Evolutionary conservation across 148 eudicot species (phyloP).

Genomic region (Dianthus caryophyllus): DNA sequence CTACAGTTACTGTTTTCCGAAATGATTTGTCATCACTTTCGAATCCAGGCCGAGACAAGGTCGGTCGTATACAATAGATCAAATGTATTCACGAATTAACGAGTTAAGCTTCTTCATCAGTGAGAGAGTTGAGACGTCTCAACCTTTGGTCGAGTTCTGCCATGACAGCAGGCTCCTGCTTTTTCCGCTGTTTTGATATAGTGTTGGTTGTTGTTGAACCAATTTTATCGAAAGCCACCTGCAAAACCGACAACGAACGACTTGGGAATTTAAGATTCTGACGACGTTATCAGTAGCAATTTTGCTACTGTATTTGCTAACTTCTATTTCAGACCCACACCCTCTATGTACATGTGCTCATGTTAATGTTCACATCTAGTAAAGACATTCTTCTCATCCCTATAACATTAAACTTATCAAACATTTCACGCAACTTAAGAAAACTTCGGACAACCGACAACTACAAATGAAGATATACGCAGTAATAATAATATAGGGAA

Average conservation of each 20-base stretch:
- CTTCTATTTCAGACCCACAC: no score
- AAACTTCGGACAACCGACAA: no score
- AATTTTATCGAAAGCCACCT: slow-evolving; percentile 91
- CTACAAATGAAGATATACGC: no score
- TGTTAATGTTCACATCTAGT: no score
- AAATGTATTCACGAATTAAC: background rate
- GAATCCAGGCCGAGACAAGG: background rate
- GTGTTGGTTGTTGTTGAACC: slow-evolving; percentile 75
- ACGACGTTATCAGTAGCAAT: background rate
- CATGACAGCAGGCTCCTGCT: slow-evolving; percentile 96
- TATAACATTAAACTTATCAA: no score
- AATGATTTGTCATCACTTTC: background rate
- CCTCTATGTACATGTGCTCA: no score
- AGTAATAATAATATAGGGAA: no score
- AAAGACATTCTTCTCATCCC: no score
- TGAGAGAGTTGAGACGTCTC: slow-evolving; percentile 61
- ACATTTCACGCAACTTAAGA: no score
- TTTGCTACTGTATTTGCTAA: no score
- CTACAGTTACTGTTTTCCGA: background rate
- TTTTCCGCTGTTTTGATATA: slow-evolving; percentile 85
- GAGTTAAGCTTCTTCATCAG: slow-evolving; percentile 27
- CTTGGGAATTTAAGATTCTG: background rate
- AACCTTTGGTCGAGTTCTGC: slow-evolving; percentile 84
- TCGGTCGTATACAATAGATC: slow-evolving; percentile 6
- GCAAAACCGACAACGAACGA: slow-evolving; percentile 4